Evolutionary conservation across 2,329 filamentous ascomycete species (phyloP), one percentile per base, ranked within the genome.

Genomic region (Pestalotiopsis sp.): DNA sequence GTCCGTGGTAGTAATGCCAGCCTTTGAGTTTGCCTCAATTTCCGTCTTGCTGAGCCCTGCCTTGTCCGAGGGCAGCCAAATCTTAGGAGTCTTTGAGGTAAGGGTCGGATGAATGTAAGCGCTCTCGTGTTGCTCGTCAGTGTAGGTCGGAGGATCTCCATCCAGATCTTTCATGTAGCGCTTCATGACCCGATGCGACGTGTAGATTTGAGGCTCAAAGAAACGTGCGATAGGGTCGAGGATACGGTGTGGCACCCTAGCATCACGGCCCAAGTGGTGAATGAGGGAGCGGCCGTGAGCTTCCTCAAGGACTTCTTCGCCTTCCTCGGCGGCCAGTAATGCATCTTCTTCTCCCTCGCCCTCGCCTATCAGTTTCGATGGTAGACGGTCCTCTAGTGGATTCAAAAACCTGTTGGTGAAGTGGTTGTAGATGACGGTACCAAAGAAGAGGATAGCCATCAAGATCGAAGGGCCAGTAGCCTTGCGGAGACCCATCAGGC

Each of bases 1-100:
- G 69, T 92, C 89, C 70, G 91, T 90, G 0, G 88, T 90, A 73
- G 90, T 90, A 2, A 87, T 81, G 40, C 90, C 89, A 57, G 88
- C 82, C 69, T 84, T 84, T 62, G 81, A 81, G 1, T 86, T 89
- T 71, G 91, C 88, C 44, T 78, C 76, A 64, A 91, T 81, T 74
- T 92, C 90, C 73, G 90, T 87, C 68, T 76, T 78, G 69, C 84
- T 88, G 57, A 92, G 82, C 22, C 90, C 89, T 66, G 85, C 81
- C 1, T 81, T 78, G 74, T 92, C 90, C 59, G 83, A 83, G 0
- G 90, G 89, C 66, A 92, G 86, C 90, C 90, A 92, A 35, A 92
- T 81, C 4, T 90, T 76, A 2, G 88, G 88, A 0, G 85, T 80
- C 61, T 82, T 76, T 7, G 85, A 72, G 2, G 75, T 75, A 57